Evolutionary conservation across 108 stramenopile genomes (phyloP), one percentile per base, ranked within the genome.

Genomic region (Skeletonema marinoi): DNA sequence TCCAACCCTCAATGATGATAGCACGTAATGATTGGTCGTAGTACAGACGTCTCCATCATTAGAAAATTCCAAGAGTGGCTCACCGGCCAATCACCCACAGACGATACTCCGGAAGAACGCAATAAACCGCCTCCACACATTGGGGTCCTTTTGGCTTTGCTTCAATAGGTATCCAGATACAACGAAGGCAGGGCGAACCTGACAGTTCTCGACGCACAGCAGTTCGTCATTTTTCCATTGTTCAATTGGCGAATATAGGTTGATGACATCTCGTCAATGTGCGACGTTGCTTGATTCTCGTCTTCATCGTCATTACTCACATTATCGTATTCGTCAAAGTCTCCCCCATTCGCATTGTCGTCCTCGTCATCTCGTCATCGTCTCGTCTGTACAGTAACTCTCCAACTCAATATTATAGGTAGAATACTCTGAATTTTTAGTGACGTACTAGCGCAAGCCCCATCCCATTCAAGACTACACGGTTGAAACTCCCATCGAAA

Each of bases 401-500:
- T 85, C 84, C 32, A 85, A 48, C 41, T 85, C 80, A 69, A 85
- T n/a, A n/a, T n/a, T 60, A 48, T 65, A 85, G 5, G 78, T 71
- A 58, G 77, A 62, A 78, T 78, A 19, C 35, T 77, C 56, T 82
- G 73, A 39, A 80, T 81, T 60, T 81, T 81, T 25, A 75, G 63
- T 44, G 83, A 80, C 21, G 54, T 1, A 10, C 32, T 58, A 3
- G 14, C 33, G 17, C 76, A 72, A 16, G 42, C 6, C 62, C 71
- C 16, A 35, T 60, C 8, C 80, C 76, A 0, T 80, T 80, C 60
- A 81, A 63, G 66, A 70, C 80, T 77, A 71, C 84, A 81, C 0
- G 84, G 84, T 70, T 85, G 84, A 65, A 85, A 85, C 50, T 73
- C 81, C 80, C 80, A 85, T 31, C 84, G 80, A n/a, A 69, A 85